Evolutionary conservation across 768 basidiomycete genomes (phyloP).

Genomic region (Boletus rubropictus): DNA sequence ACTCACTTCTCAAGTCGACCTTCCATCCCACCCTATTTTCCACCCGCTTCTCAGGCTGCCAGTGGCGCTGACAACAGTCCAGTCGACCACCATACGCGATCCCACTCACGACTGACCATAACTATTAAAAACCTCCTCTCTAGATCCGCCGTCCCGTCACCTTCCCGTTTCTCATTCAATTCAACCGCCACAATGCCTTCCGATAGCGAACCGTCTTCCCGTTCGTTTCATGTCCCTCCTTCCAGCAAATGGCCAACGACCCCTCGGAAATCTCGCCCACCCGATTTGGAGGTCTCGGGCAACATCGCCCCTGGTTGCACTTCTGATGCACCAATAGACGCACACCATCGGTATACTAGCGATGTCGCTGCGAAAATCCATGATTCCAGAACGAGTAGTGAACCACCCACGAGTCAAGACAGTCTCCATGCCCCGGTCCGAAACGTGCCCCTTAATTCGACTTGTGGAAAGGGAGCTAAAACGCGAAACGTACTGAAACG

Average conservation of each 20-base stretch:
- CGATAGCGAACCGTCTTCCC: slow-evolving; percentile 7
- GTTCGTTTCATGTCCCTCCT: slow-evolving; percentile 7
- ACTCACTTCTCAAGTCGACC: slow-evolving; percentile 12
- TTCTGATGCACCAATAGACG: slow-evolving; percentile 4
- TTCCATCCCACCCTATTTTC: slow-evolving; percentile 14
- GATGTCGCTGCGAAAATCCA: slow-evolving; percentile 8
- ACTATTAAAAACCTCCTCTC: slow-evolving; percentile 34
- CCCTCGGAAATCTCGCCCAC: slow-evolving; percentile 18
- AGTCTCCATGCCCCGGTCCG: slow-evolving; percentile 4
- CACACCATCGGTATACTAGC: slow-evolving; percentile 20
- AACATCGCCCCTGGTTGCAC: neutral
- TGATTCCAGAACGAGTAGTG: neutral
- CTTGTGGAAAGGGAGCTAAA: slow-evolving; percentile 13
- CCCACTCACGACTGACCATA: slow-evolving; percentile 18
- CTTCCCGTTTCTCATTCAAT: slow-evolving; percentile 19
- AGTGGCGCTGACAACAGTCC: neutral
- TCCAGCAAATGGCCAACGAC: slow-evolving; percentile 13
- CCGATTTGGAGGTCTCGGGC: slow-evolving; percentile 21
- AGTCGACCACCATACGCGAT: slow-evolving; percentile 8
- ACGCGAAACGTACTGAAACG: slow-evolving; percentile 31
- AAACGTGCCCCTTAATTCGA: neutral
- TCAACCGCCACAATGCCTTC: slow-evolving; percentile 10
- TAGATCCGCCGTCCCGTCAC: slow-evolving; percentile 26
- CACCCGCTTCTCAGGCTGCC: neutral
- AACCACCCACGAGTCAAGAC: slow-evolving; percentile 10